phyloP scores from a whole-genome alignment of 306 rosid species.

The Quillaja saponaria region DNA sequence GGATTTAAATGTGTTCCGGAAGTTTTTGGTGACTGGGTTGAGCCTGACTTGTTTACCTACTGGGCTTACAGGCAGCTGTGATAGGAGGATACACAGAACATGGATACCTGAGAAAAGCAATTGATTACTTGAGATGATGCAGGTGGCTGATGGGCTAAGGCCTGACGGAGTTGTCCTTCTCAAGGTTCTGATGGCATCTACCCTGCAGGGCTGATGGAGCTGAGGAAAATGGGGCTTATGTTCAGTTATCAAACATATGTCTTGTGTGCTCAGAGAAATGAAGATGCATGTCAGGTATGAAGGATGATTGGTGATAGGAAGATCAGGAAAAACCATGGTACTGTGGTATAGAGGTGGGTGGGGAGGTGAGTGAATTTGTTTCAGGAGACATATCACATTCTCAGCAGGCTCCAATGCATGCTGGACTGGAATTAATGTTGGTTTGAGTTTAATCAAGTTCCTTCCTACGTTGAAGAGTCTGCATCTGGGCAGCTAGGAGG shows the following conservation, averaged over 20 bases:
- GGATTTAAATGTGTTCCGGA: conserved; percentile 33
- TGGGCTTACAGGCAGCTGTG: conserved; percentile 47
- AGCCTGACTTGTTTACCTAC: conserved; percentile 43
- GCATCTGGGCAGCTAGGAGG: neutral
- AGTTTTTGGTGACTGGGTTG: conserved; percentile 31
- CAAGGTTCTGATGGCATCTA: conserved; percentile 40
- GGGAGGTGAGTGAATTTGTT: conserved; percentile 42
- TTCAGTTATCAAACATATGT: conserved; percentile 49
- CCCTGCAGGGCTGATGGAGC: conserved; percentile 39
- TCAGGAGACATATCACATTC: conserved; percentile 38
- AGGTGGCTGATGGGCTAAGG: conserved; percentile 36
- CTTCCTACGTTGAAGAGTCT: neutral
- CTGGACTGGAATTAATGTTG: conserved; percentile 30
- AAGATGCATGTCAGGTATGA: conserved; percentile 43
- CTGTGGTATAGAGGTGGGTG: conserved; percentile 48
- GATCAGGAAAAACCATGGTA: conserved; percentile 46
- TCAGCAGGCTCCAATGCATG: conserved; percentile 11
- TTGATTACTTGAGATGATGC: conserved; percentile 42
- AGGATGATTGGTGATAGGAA: conserved; percentile 40
- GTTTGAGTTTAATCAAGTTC: conserved; percentile 22
- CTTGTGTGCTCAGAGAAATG: conserved; percentile 36
- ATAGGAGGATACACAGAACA: conserved; percentile 42
- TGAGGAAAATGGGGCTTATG: conserved; percentile 44
- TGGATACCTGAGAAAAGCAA: conserved; percentile 33
- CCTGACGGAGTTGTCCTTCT: conserved; percentile 50